Evolutionary conservation across 106 monocot species (phyloP).

Genomic region (Dendrobium officinale): DNA sequence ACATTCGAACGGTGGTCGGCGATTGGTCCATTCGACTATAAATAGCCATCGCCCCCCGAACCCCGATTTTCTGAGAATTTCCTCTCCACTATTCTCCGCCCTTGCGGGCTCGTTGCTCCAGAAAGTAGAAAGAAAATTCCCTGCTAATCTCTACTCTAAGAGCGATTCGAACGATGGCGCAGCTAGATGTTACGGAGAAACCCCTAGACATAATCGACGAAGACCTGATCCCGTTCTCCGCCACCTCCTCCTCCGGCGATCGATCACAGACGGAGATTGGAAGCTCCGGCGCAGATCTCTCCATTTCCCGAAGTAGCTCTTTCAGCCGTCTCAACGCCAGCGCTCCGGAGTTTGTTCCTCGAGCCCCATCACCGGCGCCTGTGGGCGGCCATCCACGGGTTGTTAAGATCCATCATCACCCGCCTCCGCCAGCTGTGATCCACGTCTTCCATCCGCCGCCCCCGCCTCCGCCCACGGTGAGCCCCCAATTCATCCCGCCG

Average conservation of each 20-base stretch:
- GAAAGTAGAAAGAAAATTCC: background rate
- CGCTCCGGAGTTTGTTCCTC: constrained; percentile 26
- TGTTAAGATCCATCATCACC: constrained; percentile 15
- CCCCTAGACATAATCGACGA: background rate
- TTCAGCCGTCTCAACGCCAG: constrained; percentile 28
- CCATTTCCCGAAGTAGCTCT: constrained; percentile 12
- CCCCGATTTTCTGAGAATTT: constrained; percentile 11
- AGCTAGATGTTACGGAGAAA: constrained; percentile 1
- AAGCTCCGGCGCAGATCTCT: background rate
- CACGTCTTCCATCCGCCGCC: constrained; percentile 11
- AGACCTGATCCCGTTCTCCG: background rate
- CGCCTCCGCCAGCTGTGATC: constrained; percentile 8
- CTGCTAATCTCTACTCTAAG: constrained; percentile 14
- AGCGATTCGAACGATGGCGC: constrained; percentile 5
- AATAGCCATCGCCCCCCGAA: background rate
- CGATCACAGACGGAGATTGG: background rate
- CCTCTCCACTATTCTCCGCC: constrained; percentile 27
- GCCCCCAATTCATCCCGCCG: background rate
- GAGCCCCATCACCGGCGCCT: background rate
- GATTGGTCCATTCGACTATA: background rate
- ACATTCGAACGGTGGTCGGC: background rate
- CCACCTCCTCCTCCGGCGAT: constrained; percentile 6
- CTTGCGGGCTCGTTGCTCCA: constrained; percentile 8
- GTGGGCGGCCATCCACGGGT: constrained; percentile 4
- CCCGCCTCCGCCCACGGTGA: background rate